These are phyloP conservation scores for Wolfiporia cocos DNA, from an alignment of 1,284 basidiomycete species.

Conservation along the genomic window DNA sequence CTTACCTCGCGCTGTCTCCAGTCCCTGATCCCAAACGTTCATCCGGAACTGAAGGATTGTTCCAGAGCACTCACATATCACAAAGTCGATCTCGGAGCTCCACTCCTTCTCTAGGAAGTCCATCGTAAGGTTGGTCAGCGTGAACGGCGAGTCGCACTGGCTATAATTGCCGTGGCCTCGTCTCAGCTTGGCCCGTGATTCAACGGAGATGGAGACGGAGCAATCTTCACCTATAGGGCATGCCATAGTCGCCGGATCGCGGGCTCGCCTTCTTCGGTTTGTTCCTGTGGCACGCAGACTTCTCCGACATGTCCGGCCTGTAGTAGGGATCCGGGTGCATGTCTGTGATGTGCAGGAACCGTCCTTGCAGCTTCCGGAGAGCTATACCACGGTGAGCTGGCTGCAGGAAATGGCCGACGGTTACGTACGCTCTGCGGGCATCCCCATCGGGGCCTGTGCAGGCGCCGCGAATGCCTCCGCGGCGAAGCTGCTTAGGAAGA, in stretches of 20 bases:
- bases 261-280: conserved; percentile 51
- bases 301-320: conserved; percentile 37
- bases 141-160: conserved; percentile 82
- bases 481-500: conserved; percentile 11
- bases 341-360: conserved; percentile 77
- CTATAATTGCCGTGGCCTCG: conserved; percentile 44
- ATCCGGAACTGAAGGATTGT: not conserved
- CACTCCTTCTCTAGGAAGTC: conserved; percentile 79
- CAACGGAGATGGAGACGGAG: not conserved
- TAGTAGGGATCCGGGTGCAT: conserved; percentile 77
- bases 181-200: not conserved
- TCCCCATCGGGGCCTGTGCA: conserved; percentile 17
- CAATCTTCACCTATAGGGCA: conserved; percentile 48
- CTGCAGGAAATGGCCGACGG: conserved; percentile 6
- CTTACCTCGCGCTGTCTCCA: conserved; percentile 83
- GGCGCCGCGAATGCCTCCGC: conserved; percentile 11
- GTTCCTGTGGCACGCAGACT: conserved; percentile 60
- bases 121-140: conserved; percentile 76
- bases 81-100: conserved; percentile 85
- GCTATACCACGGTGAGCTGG: too few relatives aligned
- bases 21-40: conserved; percentile 55
- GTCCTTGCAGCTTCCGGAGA: conserved; percentile 52
- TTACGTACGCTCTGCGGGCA: conserved; percentile 12
- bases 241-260: conserved; percentile 51
- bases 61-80: conserved; percentile 62